Evolutionary conservation across 2,329 filamentous ascomycete genomes (phyloP), one percentile per base, ranked within the genome.

Genomic region (Pseudopithomyces maydicus): DNA sequence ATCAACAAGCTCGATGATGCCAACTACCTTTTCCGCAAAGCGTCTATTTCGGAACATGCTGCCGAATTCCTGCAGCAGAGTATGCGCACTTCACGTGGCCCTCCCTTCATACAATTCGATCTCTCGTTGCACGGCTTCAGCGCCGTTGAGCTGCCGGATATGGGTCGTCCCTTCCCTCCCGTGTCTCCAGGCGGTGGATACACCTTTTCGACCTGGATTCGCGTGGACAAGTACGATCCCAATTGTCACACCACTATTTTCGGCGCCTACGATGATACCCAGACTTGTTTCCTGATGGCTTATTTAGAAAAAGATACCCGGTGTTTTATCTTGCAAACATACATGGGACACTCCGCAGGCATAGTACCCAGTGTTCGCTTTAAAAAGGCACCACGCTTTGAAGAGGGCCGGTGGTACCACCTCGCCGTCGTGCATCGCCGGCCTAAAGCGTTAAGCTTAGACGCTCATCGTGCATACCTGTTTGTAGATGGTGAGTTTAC

Each of bases 241-340:
- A 85, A 86, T 44, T 88, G 90, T 15, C 95, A 99, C 74, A 99
- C 95, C 0, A 99, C 95, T 0, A 84, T 99, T 14, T 99, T 99
- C 74, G 95, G 95, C 23, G 91, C 95, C 8, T 98, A 96, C 75
- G 95, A 99, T 77, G 83, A 89, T 3, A 92, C 87, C 5, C 94
- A 98, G 74, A 92, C 91, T 5, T 99, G 95, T 75, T 99, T 99
- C 70, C 79, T 99, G 35, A 86, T 99, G 65, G 88, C 92, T 58
- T 99, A 99, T 71, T 82, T 99, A 38, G 96, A 99, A 74, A 92
- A 90, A 71, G 93, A 97, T 73, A 96, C 92, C 1, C 90, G 86
- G 58, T 95, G 97, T 76, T 90, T 99, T 64, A 99, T 99, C 64
- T 81, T 99, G 6, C 95, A 99, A 77, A 98, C 96, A 7, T 97